These are phyloP conservation scores for Aureobasidium lini DNA, from an alignment of 2,329 filamentous ascomycete species.

Conservation along the genomic window DNA sequence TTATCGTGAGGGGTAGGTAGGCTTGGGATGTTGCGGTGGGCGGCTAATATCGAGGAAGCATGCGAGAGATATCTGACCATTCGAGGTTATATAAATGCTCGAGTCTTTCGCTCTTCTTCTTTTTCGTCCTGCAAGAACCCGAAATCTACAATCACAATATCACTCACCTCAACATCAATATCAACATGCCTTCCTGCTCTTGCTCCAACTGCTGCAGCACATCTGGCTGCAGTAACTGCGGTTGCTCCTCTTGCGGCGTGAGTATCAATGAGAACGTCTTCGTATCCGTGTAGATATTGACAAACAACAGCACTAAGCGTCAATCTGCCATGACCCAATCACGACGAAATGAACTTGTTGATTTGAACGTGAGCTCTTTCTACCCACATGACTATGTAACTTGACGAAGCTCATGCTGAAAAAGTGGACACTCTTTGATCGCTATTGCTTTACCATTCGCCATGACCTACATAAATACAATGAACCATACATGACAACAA, in stretches of 20 bases:
- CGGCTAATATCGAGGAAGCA: not conserved
- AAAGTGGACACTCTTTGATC: not conserved
- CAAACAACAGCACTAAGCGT: not conserved
- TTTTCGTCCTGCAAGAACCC: too few species aligned
- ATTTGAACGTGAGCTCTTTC: not conserved
- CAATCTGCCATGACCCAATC: not conserved
- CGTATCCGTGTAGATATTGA: not conserved
- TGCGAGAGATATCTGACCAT: not conserved
- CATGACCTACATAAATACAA: not conserved
- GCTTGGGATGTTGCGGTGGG: not conserved
- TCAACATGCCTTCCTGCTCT: conserved; percentile 12
- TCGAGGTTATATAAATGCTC: not conserved
- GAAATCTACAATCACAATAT: not conserved
- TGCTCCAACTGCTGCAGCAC: conserved; percentile 10
- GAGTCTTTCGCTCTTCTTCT: not conserved
- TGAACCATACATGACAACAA: not conserved
- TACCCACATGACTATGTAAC: not conserved
- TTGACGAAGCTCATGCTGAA: not conserved
- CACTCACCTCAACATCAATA: not conserved
- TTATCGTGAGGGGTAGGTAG: conserved; percentile 1
- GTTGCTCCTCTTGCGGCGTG: conserved; percentile 7
- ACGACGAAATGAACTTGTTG: too few species aligned
- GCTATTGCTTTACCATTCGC: not conserved
- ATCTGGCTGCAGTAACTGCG: conserved; percentile 1
- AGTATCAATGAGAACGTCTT: not conserved